These are phyloP conservation scores for Penicillium sclerotiorum DNA, from an alignment of 2,329 filamentous ascomycete species.

Conservation along the genomic window DNA sequence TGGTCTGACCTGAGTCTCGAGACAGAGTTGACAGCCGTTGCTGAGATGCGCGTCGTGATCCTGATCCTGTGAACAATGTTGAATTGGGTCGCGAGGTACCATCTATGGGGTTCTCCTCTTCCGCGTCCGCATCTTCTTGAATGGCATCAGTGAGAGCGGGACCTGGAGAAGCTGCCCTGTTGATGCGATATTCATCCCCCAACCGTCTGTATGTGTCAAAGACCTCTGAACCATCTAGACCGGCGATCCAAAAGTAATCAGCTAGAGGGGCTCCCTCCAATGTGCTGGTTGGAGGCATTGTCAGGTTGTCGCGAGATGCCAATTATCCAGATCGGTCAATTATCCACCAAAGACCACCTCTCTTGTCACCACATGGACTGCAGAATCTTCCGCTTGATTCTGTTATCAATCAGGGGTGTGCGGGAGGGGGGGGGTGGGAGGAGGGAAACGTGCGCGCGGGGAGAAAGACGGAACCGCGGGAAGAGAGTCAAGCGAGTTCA, in stretches of 20 bases:
- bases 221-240: conserved; percentile 51
- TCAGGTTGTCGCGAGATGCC: conserved; percentile 17
- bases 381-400: conserved; percentile 5
- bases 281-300: conserved; percentile 37
- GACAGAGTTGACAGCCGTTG: conserved; percentile 53
- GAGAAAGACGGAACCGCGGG: not conserved
- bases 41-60: conserved; percentile 42
- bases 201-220: conserved; percentile 47
- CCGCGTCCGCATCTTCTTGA: conserved; percentile 61
- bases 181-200: conserved; percentile 46
- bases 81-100: conserved; percentile 46
- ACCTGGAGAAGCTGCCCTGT: conserved; percentile 37
- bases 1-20: conserved; percentile 46
- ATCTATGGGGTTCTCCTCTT: conserved; percentile 49
- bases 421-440: not conserved
- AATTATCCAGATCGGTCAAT: conserved; percentile 18
- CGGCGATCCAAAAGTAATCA: conserved; percentile 68
- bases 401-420: conserved; percentile 13
- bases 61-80: conserved; percentile 24
- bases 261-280: conserved; percentile 59
- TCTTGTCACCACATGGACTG: conserved; percentile 25
- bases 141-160: conserved; percentile 59
- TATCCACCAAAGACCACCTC: conserved; percentile 2
- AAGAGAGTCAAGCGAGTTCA: not conserved
- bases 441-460: conserved; percentile 1